phyloP scores from a whole-genome alignment of 257 asterid genomes.

The Leonotis leonurus region DNA sequence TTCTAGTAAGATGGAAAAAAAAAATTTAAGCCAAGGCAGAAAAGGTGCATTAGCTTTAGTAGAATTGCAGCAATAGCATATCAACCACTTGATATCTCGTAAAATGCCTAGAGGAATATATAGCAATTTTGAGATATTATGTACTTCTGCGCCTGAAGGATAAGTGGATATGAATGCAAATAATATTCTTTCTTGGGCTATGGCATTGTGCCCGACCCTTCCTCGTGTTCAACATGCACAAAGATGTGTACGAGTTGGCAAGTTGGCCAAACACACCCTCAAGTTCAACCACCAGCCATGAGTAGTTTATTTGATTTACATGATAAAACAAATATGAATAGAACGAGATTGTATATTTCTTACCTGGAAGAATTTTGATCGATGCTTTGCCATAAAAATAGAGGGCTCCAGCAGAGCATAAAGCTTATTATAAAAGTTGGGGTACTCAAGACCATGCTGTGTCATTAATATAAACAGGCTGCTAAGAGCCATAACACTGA shows the following conservation, averaged over 20 bases:
- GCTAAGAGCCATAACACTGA: conserved; percentile 96
- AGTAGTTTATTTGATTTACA: background rate
- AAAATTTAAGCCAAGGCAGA: background rate
- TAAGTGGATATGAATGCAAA: background rate
- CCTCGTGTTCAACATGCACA: background rate
- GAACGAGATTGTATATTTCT: background rate
- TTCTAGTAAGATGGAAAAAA: background rate
- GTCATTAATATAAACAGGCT: conserved; percentile 86
- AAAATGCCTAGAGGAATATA: background rate
- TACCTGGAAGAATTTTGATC: conserved; percentile 86
- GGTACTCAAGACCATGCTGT: conserved; percentile 89
- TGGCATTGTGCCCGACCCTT: background rate
- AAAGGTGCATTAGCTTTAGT: background rate
- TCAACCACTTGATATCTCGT: background rate
- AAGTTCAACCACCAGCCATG: background rate
- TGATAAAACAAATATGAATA: background rate
- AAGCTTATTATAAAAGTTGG: conserved; percentile 83
- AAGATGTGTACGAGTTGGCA: background rate
- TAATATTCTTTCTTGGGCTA: background rate
- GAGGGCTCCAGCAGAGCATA: conserved; percentile 87
- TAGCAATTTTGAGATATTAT: background rate
- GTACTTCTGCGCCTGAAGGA: background rate
- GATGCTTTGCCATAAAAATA: conserved; percentile 76
- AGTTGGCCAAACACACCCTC: conserved; percentile 1
- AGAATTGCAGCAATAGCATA: background rate